These are phyloP conservation scores for Irpex sp. DNA, from an alignment of 1,284 basidiomycete genomes.

Conservation along the genomic window DNA sequence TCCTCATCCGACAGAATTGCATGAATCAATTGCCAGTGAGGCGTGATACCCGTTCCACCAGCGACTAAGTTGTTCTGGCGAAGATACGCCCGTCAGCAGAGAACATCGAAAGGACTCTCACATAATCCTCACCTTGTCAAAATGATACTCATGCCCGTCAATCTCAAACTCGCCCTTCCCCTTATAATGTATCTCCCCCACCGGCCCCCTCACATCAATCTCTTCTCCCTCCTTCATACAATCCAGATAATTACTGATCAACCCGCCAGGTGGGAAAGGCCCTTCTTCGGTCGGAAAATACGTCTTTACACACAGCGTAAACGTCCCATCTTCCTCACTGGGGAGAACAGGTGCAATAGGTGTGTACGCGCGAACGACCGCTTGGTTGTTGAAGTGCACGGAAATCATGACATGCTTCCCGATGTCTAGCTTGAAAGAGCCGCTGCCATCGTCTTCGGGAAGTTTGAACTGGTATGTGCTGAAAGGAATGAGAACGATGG, in stretches of 20 bases:
- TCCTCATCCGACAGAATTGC: conserved; percentile 17
- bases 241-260: conserved; percentile 24
- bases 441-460: conserved; percentile 13
- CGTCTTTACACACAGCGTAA: conserved; percentile 25
- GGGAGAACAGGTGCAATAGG: conserved; percentile 21
- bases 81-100: no score
- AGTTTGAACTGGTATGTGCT: conserved; percentile 22
- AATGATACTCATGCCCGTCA: conserved; percentile 15
- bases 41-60: conserved; percentile 22
- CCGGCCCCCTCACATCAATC: conserved; percentile 22
- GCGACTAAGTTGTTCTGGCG: conserved; percentile 22
- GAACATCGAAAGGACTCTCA: no score
- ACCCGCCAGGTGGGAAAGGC: conserved; percentile 20
- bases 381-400: conserved; percentile 23
- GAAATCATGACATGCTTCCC: conserved; percentile 20
- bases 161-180: conserved; percentile 19
- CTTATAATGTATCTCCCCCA: conserved; percentile 20
- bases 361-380: conserved; percentile 21
- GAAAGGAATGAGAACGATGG: background rate
- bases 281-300: conserved; percentile 17
- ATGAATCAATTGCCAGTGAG: conserved; percentile 25
- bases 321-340: conserved; percentile 23
- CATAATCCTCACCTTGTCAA: conserved; percentile 14
- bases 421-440: conserved; percentile 18
- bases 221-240: conserved; percentile 22